These are phyloP conservation scores for Edaphochlamys debaryana DNA, from an alignment of 139 green algal species.

Conservation along the genomic window DNA sequence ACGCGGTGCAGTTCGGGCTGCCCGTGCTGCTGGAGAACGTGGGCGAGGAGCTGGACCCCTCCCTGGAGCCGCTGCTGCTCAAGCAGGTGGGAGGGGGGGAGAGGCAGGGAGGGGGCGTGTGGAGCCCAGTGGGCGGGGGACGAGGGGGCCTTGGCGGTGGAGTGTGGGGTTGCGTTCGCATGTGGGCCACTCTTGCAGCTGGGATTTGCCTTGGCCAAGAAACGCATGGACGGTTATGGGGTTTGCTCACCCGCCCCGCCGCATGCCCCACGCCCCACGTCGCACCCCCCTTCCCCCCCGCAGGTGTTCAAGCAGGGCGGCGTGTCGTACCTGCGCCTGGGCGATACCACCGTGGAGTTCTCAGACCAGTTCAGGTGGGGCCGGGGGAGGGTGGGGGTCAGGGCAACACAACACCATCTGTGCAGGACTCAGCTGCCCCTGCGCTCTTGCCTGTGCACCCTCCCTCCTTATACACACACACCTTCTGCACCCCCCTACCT, in stretches of 20 bases:
- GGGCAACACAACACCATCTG: too few species aligned
- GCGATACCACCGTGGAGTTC: constrained; percentile 81
- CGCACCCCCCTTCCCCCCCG: too few species aligned
- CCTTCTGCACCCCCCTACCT: background rate
- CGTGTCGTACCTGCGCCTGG: constrained; percentile 74
- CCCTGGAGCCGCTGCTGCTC: constrained; percentile 78
- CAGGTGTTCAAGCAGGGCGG: constrained; percentile 78
- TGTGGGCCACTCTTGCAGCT: too few species aligned
- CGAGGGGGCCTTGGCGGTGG: too few species aligned
- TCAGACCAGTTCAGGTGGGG: constrained; percentile 67
- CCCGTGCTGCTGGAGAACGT: constrained; percentile 85
- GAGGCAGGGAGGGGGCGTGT: too few species aligned
- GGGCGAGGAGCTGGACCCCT: constrained; percentile 80
- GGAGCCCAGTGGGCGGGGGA: too few species aligned
- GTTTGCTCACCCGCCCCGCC: too few species aligned
- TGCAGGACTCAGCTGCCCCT: background rate
- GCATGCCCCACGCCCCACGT: too few species aligned
- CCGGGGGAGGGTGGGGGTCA: background rate
- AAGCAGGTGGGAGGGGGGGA: constrained; percentile 56
- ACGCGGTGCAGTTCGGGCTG: constrained; percentile 76
- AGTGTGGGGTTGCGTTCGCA: too few species aligned
- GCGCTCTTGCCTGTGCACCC: background rate
- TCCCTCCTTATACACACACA: background rate
- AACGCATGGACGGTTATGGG: too few species aligned
- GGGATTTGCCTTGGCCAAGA: too few species aligned